A percentile compares a stretch with the other conserved stretches of the same genome.
phyloP scores from a whole-genome alignment of 345 rosid species.

The Lepidium didymum region DNA sequence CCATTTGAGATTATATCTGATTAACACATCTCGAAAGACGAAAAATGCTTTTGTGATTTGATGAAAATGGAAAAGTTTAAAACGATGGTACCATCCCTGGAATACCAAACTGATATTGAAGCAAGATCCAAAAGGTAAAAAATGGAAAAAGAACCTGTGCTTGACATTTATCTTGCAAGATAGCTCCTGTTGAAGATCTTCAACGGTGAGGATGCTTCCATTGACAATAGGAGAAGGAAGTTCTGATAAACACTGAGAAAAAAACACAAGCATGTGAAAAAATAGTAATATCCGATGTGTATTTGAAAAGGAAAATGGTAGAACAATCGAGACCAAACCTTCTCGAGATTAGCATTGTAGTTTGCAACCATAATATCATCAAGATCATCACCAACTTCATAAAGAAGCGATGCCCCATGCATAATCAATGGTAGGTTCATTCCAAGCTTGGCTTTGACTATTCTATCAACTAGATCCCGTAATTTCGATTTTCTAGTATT shows the following conservation, averaged over 20 bases:
- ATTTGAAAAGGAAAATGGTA: background rate
- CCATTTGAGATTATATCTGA: background rate
- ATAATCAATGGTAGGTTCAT: constrained; percentile 86
- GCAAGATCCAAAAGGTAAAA: background rate
- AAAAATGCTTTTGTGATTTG: background rate
- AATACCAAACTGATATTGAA: background rate
- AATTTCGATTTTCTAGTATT: constrained; percentile 67
- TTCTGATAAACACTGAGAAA: constrained; percentile 56
- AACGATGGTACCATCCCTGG: background rate
- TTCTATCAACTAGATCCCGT: constrained; percentile 87
- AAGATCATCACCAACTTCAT: constrained; percentile 97
- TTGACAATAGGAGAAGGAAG: constrained; percentile 74
- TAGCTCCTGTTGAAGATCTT: constrained; percentile 92
- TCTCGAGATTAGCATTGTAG: constrained; percentile 86
- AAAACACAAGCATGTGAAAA: constrained; percentile 2
- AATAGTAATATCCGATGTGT: background rate
- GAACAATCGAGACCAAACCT: constrained; percentile 39
- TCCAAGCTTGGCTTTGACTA: constrained; percentile 90
- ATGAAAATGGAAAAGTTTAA: background rate
- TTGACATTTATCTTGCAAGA: constrained; percentile 75
- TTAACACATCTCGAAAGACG: background rate
- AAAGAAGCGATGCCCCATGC: constrained; percentile 78
- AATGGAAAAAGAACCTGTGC: constrained; percentile 53
- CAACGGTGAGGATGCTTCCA: constrained; percentile 65
- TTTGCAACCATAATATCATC: constrained; percentile 66